Conservation (phyloP, 2,329 filamentous ascomycete genomes). For the Metarhizium rileyi region DNA sequence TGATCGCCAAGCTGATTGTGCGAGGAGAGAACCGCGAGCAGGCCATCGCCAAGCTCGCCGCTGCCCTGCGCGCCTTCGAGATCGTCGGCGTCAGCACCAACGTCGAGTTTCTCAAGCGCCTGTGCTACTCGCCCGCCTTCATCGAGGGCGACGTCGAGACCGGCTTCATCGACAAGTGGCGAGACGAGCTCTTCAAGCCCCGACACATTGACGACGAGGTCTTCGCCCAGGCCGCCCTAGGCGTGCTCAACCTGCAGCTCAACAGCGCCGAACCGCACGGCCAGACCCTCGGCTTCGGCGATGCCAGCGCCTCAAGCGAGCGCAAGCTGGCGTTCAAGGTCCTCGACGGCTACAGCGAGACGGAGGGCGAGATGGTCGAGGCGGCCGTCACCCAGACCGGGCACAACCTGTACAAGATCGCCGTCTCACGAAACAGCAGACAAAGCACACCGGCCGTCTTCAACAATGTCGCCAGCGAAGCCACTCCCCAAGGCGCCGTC, state of each 20-base stretch:
- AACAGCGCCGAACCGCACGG: conserved; percentile 34
- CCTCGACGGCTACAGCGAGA: conserved; percentile 51
- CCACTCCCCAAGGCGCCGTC: conserved; percentile 18
- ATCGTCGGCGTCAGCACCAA: conserved; percentile 90
- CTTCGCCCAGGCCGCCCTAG: conserved; percentile 79
- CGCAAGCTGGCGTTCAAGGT: conserved; percentile 43
- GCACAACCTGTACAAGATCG: conserved; percentile 35
- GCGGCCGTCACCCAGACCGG: conserved; percentile 40
- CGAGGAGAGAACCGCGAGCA: conserved; percentile 68
- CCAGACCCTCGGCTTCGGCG: conserved; percentile 45
- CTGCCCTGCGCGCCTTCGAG: conserved; percentile 80
- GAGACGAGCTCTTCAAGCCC: conserved; percentile 64
- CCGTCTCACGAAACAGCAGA: conserved; percentile 32
- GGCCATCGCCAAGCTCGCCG: conserved; percentile 71
- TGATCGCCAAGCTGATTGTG: conserved; percentile 97
- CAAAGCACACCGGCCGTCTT: conserved; percentile 29
- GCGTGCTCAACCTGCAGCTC: conserved; percentile 48
- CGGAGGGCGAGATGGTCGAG: conserved; percentile 52
- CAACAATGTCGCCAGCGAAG: conserved; percentile 34
- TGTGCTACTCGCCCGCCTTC: conserved; percentile 76
- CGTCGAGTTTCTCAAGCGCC: conserved; percentile 87
- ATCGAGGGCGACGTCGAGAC: conserved; percentile 85
- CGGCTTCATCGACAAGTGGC: conserved; percentile 88
- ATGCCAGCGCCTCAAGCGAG: conserved; percentile 28
- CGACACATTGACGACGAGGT: conserved; percentile 57